Base-by-base conservation (phyloP, 352 stramenopile genomes). In the Globisporangium nodosum region DNA sequence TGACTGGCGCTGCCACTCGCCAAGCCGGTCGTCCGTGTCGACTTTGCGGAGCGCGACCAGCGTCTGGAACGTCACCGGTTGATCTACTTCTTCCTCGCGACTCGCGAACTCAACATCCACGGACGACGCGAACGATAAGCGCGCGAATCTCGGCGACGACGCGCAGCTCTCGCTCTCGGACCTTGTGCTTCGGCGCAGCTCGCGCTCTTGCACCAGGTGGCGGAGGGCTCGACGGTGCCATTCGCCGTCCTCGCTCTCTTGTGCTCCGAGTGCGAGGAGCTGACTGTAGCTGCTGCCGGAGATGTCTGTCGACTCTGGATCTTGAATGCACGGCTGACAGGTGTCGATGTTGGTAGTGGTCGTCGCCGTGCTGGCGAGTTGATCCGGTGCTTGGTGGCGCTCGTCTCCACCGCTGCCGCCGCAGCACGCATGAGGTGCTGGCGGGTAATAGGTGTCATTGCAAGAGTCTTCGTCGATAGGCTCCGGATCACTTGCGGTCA, bases 211-310 rank as follows among this genome's bases (percentile, higher is more conserved):
- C 33, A 70, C 67, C 1, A 88, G 63, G n/a, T 58, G 61, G 8
- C 60, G 68, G 15, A 90, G 59, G 18, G 76, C 68, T 4, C 63
- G 53, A 24, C 61, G 63, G 48, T 78, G 68, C 69, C 69, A 84
- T 27, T 49, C 31, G 3, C 7, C 52, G 20, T 70, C 57, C 52
- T 69, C 63, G 9, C 54, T 50, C 42, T 56, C 53, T 20, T 57
- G 35, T 16, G 58, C 63, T 20, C 45, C n/a, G 40, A 81, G 52
- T 18, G 75, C 30, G 0, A 67, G 61, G n/a, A 88, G 68, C 49
- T 85, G 51, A 12, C 58, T 61, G 48, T 77, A 87, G 48, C 63
- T 71, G 37, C 20, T 66, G 18, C 35, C 33, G 7, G 15, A 3
- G 15, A 42, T 3, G 15, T 50, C 53, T 5, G 8, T 3, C 2